Evolutionary conservation across 2,329 filamentous ascomycete species (phyloP), one percentile per base, ranked within the genome.

Genomic region (Huntiella decipiens): DNA sequence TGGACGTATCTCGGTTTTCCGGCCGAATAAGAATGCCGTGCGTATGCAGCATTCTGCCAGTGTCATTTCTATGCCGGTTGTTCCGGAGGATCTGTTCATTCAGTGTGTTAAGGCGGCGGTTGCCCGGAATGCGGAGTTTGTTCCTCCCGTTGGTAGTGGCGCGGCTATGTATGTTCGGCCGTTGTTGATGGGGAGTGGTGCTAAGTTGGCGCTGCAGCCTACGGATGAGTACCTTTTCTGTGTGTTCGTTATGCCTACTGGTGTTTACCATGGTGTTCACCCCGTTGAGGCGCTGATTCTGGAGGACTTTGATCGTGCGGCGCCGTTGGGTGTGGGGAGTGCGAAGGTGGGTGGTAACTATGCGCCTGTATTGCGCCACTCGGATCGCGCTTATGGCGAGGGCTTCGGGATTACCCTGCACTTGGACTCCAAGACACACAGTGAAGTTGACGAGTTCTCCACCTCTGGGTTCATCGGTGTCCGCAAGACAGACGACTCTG

Each of bases 261-360:
- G 88, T 5, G 86, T 94, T 12, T 96, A 95, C 66, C 88, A 96
- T 62, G 88, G 91, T 34, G 75, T 79, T 0, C 76, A 86, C 54
- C 84, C 88, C 0, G 85, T 94, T n/a, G 78, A 82, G 56, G 84
- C 82, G 1, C 65, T 95, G 45, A 82, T 96, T 50, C 70, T 96
- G 2, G 88, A 96, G 56, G 80, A 91, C 28, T 96, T 96, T 58
- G 88, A 96, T 61, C 82, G 88, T 28, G 75, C 87, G 0, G 88
- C 88, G n/a, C 88, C 91, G 1, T 76, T 86, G 55, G 88, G 88
- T 1, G 92, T 83, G 0, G 88, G 88, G 0, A 79, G 76, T 51
- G 88, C 85, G n/a, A 96, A 96, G 65, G 73, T 96, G 3, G 88
- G 91, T 19, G 91, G 88, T 11, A 96, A 96, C 65, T 96, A 96